Percentiles rank a stretch among this genome's conserved stretches.
These are phyloP conservation scores for Corchorus olitorius DNA, from an alignment of 345 rosid species.

Conservation along the genomic window DNA sequence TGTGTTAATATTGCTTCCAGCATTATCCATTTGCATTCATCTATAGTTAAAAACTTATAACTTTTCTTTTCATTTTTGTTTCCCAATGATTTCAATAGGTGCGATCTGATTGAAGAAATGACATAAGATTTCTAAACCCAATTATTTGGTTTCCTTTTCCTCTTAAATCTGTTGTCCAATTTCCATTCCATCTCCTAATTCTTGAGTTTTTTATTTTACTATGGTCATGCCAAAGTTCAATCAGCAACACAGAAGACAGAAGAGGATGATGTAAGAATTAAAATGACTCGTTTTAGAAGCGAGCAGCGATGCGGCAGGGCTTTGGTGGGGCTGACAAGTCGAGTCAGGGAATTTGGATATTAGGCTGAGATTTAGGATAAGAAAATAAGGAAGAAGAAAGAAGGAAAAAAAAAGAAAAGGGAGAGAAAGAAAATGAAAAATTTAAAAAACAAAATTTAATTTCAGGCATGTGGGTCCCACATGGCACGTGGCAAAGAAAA, in stretches of 20 bases:
- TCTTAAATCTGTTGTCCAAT: too few relatives aligned
- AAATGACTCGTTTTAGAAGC: too few relatives aligned
- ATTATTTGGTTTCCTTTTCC: background rate
- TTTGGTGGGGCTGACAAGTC: too few relatives aligned
- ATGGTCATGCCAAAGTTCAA: background rate
- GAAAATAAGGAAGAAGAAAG: too few relatives aligned
- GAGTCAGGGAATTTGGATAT: too few relatives aligned
- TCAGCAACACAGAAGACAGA: background rate
- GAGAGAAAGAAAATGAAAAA: too few relatives aligned
- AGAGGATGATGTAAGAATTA: background rate
- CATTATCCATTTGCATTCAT: background rate
- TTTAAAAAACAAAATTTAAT: too few relatives aligned
- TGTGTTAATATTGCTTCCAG: background rate
- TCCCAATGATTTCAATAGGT: background rate
- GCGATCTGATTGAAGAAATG: background rate
- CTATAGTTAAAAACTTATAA: background rate
- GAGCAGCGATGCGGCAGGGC: too few relatives aligned
- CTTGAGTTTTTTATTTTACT: background rate
- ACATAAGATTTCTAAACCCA: slow-evolving; percentile 1
- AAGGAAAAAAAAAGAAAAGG: too few relatives aligned
- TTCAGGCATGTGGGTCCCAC: too few relatives aligned
- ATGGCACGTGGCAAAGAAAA: too few relatives aligned
- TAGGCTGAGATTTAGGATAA: too few relatives aligned
- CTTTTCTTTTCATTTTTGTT: background rate
- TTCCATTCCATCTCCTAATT: background rate